Evolutionary conservation across 2,329 filamentous ascomycete genomes (phyloP).

Genomic region (Exophiala viscosa): DNA sequence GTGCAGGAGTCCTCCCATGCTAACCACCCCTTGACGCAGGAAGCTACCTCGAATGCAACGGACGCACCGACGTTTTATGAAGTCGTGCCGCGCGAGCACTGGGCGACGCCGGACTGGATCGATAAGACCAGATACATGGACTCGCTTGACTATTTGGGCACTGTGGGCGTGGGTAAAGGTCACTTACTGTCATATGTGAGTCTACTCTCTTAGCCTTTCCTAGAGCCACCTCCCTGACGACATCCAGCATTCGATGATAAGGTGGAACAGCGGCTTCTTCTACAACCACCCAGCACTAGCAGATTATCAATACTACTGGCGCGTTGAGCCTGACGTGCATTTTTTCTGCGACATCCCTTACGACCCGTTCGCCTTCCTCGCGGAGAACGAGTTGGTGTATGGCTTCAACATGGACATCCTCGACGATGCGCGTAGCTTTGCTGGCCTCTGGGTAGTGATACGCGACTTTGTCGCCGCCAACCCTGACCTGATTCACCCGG

Average conservation of each 20-base stretch:
- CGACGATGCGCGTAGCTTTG: slow-evolving; percentile 44
- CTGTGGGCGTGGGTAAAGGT: slow-evolving; percentile 35
- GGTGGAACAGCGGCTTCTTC: slow-evolving; percentile 41
- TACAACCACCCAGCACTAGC: slow-evolving; percentile 39
- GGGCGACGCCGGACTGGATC: slow-evolving; percentile 32
- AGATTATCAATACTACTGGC: slow-evolving; percentile 59
- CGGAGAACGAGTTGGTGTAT: slow-evolving; percentile 35
- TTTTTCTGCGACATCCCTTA: slow-evolving; percentile 50
- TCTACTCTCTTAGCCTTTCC: background rate
- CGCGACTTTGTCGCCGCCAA: slow-evolving; percentile 47
- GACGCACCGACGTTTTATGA: slow-evolving; percentile 32
- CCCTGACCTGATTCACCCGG: slow-evolving; percentile 44
- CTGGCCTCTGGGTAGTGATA: slow-evolving; percentile 46
- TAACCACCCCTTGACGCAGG: slow-evolving; percentile 12
- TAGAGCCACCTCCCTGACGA: background rate
- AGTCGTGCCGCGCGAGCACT: slow-evolving; percentile 32
- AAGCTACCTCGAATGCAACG: slow-evolving; percentile 32
- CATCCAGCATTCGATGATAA: slow-evolving; percentile 35
- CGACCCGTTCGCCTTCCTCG: slow-evolving; percentile 38
- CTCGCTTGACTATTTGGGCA: slow-evolving; percentile 34
- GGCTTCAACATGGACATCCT: slow-evolving; percentile 53
- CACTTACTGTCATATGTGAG: slow-evolving; percentile 34
- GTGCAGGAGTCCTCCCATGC: no score
- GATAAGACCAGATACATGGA: slow-evolving; percentile 32
- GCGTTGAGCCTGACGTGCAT: slow-evolving; percentile 57